These are phyloP conservation scores for Candida sonorensis DNA, from an alignment of 805 yeast genomes.

Conservation along the genomic window DNA sequence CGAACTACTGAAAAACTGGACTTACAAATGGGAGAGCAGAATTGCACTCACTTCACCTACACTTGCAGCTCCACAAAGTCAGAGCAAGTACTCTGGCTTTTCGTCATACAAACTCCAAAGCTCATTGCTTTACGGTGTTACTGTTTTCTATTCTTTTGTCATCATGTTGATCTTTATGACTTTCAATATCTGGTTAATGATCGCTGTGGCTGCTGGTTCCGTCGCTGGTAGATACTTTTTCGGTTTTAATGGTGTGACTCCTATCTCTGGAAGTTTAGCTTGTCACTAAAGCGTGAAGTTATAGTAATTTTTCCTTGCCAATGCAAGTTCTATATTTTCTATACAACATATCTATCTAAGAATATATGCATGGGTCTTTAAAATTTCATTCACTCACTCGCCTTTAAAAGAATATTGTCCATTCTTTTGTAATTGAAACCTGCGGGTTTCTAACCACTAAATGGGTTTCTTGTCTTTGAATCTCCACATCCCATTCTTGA, in stretches of 20 bases:
- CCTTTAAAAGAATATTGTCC: conserved; percentile 29
- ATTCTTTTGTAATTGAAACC: conserved; percentile 37
- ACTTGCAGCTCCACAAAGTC: conserved; percentile 9
- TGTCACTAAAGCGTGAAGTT: conserved; percentile 27
- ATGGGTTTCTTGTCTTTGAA: conserved; percentile 14
- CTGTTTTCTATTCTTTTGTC: conserved; percentile 37
- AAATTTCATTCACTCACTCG: neutral
- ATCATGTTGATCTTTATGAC: conserved; percentile 44
- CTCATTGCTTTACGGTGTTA: conserved; percentile 31
- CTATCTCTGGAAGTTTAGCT: conserved; percentile 13
- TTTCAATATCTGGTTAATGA: conserved; percentile 40
- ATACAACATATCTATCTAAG: neutral
- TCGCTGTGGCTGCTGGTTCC: conserved; percentile 36
- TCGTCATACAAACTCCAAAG: conserved; percentile 21
- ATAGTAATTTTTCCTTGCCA: too few species aligned
- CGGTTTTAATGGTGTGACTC: conserved; percentile 9
- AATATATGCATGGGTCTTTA: neutral
- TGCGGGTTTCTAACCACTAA: conserved; percentile 42
- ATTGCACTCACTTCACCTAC: conserved; percentile 4
- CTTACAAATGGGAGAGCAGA: conserved; percentile 16
- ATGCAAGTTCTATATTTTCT: too few species aligned
- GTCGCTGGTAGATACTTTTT: conserved; percentile 31
- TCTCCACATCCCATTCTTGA: conserved; percentile 29
- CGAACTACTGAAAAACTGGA: conserved; percentile 29
- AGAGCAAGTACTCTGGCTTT: too few species aligned